Conservation (phyloP, 2,329 filamentous ascomycete genomes). For the Xylaria sp. region DNA sequence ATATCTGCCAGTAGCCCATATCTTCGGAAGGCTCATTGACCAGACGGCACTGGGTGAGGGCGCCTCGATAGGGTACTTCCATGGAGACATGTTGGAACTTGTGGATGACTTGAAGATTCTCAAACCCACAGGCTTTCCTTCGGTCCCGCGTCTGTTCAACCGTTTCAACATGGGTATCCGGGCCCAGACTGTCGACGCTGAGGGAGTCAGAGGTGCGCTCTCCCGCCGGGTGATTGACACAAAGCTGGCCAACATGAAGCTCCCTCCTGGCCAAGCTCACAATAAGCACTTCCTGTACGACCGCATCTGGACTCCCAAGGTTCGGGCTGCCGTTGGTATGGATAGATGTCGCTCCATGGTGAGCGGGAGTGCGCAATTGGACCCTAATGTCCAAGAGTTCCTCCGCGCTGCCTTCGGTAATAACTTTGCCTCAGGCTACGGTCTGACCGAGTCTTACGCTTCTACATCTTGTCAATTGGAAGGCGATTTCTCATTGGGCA, state of each 20-base stretch:
- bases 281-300: slow-evolving; percentile 84
- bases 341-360: slow-evolving; percentile 79
- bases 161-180: slow-evolving; percentile 87
- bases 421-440: slow-evolving; percentile 87
- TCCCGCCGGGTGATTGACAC: slow-evolving; percentile 82
- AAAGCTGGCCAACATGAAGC: slow-evolving; percentile 82
- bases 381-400: slow-evolving; percentile 88
- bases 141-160: slow-evolving; percentile 92
- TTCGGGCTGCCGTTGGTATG: slow-evolving; percentile 83
- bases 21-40: slow-evolving; percentile 88
- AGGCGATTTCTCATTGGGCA: slow-evolving; percentile 80
- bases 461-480: slow-evolving; percentile 75
- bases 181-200: slow-evolving; percentile 79
- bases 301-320: slow-evolving; percentile 90
- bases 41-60: slow-evolving; percentile 78
- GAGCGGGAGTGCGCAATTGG: slow-evolving; percentile 89
- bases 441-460: slow-evolving; percentile 93
- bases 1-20: slow-evolving; percentile 93
- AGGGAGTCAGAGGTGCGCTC: slow-evolving; percentile 82
- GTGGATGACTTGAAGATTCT: slow-evolving; percentile 92
- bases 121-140: slow-evolving; percentile 83
- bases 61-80: slow-evolving; percentile 87
- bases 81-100: slow-evolving; percentile 86
- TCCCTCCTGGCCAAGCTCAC: slow-evolving; percentile 77
- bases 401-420: slow-evolving; percentile 84